Base-by-base conservation (phyloP, 2,329 filamentous ascomycete species). In the Pseudogymnoascus sp. region DNA sequence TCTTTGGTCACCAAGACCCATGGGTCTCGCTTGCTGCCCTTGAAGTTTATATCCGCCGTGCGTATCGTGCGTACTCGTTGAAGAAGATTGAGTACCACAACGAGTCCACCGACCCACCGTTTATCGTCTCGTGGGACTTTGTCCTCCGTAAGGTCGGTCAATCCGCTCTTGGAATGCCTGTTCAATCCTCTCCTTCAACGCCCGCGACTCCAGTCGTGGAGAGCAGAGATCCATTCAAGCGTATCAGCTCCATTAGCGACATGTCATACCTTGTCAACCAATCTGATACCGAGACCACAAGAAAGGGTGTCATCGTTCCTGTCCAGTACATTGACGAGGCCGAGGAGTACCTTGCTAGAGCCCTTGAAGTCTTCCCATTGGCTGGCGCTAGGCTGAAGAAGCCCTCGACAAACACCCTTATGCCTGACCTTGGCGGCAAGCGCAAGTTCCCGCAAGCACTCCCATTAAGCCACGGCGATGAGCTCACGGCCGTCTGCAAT, bases 21-120 rank as follows among this genome's bases (percentile, higher is more conserved):
- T 97, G 92, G 91, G 93, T 99, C 31, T 91, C 91, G 6, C 81
- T 97, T 66, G 95, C 95, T 64, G 91, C 95, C 59, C 84, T 99
- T 3, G 95, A 99, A 75, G 93, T 97, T 59, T 99, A 99, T 76
- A 88, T 96, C 66, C 93, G 95, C 71, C 91, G 95, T 67, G 93
- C 95, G 12, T 99, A 99, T 80, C 90, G 95, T 81, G 95, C 95
- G 1, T 99, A 99, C 78, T 88, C 90, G 65, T 81, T 99, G 61
- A 93, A 96, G 82, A 82, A 87, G 69, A 88, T 99, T 64, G 86
- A 96, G 70, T 99, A 99, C 75, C 86, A 93, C 71, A 87, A 88
- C 62, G 86, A 91, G 53, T 73, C 75, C 14, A 77, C 79, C 64
- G 91, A 96, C 70, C 81, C 89, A 23, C 86, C 88, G 8, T 96